Percentiles rank a stretch among this genome's conserved stretches.
Evolutionary conservation across 352 stramenopile genomes (phyloP).

Genomic region (Phytophthora agathidicida): DNA sequence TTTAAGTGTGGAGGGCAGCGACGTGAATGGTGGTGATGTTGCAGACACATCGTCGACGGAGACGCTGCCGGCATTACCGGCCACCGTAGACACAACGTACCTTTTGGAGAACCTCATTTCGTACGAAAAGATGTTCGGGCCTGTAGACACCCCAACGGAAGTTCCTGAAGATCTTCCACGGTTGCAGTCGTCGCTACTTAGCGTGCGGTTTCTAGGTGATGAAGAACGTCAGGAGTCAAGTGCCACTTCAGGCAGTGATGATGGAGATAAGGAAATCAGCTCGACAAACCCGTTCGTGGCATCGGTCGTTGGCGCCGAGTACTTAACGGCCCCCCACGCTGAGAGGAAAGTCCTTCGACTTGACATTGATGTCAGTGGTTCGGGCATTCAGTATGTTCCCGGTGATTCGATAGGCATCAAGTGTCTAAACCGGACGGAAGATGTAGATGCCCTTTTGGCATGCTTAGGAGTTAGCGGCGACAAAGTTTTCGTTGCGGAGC

Average conservation of each 20-base stretch:
- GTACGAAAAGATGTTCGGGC: constrained; percentile 70
- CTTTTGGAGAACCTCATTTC: constrained; percentile 53
- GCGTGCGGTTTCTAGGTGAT: constrained; percentile 42
- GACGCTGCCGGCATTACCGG: background rate
- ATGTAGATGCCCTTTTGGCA: constrained; percentile 71
- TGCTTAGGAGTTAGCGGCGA: constrained; percentile 51
- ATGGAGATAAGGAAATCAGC: constrained; percentile 40
- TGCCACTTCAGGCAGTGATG: background rate
- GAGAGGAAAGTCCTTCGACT: constrained; percentile 68
- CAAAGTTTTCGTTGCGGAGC: constrained; percentile 43
- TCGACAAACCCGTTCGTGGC: constrained; percentile 58
- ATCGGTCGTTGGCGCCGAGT: constrained; percentile 46
- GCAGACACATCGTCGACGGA: background rate
- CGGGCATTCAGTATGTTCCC: constrained; percentile 69
- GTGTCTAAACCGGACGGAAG: constrained; percentile 74
- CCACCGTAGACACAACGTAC: constrained; percentile 16
- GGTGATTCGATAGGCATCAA: constrained; percentile 89
- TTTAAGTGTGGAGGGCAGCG: constrained; percentile 27
- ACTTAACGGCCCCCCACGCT: constrained; percentile 51
- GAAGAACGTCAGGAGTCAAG: constrained; percentile 15
- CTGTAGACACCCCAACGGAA: constrained; percentile 37
- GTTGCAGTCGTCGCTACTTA: constrained; percentile 57
- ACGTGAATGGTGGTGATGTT: background rate
- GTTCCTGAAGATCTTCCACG: constrained; percentile 57
- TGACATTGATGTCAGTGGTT: constrained; percentile 50